Evolutionary conservation across 306 rosid genomes (phyloP), one percentile per base, ranked within the genome.

Genomic region (Herpetospermum pedunculosum): DNA sequence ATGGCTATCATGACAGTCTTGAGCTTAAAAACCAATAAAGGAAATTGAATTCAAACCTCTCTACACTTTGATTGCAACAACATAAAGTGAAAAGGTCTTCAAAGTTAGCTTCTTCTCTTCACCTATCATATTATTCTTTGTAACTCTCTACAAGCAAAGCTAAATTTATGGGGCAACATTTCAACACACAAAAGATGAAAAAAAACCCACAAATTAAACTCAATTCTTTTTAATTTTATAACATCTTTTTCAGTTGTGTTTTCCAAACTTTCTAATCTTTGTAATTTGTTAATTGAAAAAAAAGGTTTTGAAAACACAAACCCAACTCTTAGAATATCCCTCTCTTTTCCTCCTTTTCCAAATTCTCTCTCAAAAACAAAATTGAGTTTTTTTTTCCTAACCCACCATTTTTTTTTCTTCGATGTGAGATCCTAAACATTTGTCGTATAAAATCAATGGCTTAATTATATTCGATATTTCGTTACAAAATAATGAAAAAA

Each of bases 101-200:
- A 60, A 68, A 41, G 30, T 19, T 32, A n/a, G n/a, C 72, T 23
- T 25, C 73, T 40, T 77, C 73, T 6, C 47, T 1, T 77, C 72
- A 80, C 4, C 2, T 32, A 4, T 88, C 75, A 91, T 40, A 67
- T 40, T 89, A 90, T 92, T 92, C 97, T 88, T 90, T 92, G 96
- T 79, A 82, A 87, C 96, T 83, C 88, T 81, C 75, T 59, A 80
- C 97, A 92, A 90, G 98, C 96, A 90, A 90, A 92, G 92, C 87
- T 75, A 85, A 85, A 85, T 69, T 57, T 79, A 23, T 26, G 53
- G 54, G 84, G 82, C 83, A 80, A 85, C 85, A 84, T 75, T 81
- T 90, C 84, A 83, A 82, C 86, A 77, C 55, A 78, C 60, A 81
- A 90, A 90, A 88, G 88, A 81, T 83, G 80, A 57, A 43, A n/a